Conservation (phyloP, 2,329 filamentous ascomycete species). For the Neopestalotiopsis sp. region DNA sequence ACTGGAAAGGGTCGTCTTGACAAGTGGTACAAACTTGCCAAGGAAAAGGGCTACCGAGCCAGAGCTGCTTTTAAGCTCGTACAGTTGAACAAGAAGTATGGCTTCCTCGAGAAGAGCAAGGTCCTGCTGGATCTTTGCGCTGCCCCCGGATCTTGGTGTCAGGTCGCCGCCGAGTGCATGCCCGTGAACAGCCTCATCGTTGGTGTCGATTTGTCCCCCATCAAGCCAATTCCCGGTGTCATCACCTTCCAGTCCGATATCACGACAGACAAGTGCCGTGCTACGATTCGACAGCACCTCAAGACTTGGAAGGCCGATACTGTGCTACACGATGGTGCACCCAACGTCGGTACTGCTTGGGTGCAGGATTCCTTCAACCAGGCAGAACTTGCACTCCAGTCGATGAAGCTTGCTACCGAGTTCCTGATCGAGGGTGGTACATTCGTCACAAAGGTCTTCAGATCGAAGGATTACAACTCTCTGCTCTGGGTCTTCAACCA, state of each 20-base stretch:
- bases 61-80: conserved; percentile 98
- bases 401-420: conserved; percentile 91
- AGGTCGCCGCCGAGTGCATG: conserved; percentile 96
- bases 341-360: conserved; percentile 98
- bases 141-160: conserved; percentile 96
- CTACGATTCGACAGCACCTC: conserved; percentile 85
- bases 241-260: conserved; percentile 98
- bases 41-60: conserved; percentile 96
- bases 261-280: conserved; percentile 93
- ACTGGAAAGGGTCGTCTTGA: conserved; percentile 98
- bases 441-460: conserved; percentile 97
- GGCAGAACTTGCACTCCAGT: conserved; percentile 88
- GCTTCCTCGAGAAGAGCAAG: conserved; percentile 95
- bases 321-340: conserved; percentile 94
- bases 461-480: conserved; percentile 96
- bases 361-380: conserved; percentile 98
- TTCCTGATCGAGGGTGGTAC: conserved; percentile 88
- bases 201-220: conserved; percentile 91
- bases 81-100: conserved; percentile 98
- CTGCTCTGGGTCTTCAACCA: conserved; percentile 98
- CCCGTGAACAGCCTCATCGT: conserved; percentile 88
- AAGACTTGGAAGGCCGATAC: conserved; percentile 97
- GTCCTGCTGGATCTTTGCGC: conserved; percentile 97
- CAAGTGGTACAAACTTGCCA: conserved; percentile 98
- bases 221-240: conserved; percentile 92